Percentiles rank a stretch among this genome's conserved stretches.
phyloP scores from a whole-genome alignment of 202 grass and related monocot species.

The Cymbopogon flexuosus region DNA sequence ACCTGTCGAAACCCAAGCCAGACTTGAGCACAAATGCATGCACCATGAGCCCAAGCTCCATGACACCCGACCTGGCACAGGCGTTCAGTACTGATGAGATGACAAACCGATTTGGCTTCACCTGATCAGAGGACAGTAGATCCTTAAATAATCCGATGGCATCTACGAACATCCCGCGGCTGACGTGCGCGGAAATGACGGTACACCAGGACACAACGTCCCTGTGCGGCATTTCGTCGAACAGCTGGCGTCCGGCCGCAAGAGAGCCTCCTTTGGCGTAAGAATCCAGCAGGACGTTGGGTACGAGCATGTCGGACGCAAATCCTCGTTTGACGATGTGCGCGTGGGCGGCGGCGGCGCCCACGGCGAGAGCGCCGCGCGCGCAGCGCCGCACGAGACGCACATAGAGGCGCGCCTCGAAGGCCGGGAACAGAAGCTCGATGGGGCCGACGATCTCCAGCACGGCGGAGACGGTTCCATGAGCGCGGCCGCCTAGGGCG shows the following conservation, averaged over 20 bases:
- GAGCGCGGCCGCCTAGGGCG: not conserved
- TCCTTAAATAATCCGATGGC: constrained; percentile 49
- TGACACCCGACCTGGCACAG: constrained; percentile 49
- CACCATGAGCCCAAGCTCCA: constrained; percentile 65
- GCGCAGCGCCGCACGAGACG: constrained; percentile 67
- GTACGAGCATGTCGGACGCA: constrained; percentile 49
- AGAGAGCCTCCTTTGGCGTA: constrained; percentile 63
- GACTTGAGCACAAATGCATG: constrained; percentile 70
- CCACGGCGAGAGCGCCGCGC: constrained; percentile 43
- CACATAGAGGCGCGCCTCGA: constrained; percentile 63
- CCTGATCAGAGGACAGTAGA: constrained; percentile 29
- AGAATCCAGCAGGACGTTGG: constrained; percentile 72
- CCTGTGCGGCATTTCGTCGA: constrained; percentile 76
- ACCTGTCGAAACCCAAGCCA: constrained; percentile 58
- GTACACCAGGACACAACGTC: constrained; percentile 78
- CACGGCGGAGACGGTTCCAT: constrained; percentile 50
- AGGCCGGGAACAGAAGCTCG: constrained; percentile 53
- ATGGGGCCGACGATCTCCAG: constrained; percentile 72
- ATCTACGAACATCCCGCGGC: constrained; percentile 39
- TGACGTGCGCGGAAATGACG: constrained; percentile 55
- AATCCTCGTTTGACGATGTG: constrained; percentile 66
- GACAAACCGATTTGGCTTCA: constrained; percentile 62
- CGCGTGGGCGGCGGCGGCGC: constrained; percentile 48
- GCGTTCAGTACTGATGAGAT: constrained; percentile 61
- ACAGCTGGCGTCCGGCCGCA: constrained; percentile 38